Evolutionary conservation across 805 yeast genomes (phyloP), one percentile per base, ranked within the genome.

Genomic region (Saccharomycopsis vini): DNA sequence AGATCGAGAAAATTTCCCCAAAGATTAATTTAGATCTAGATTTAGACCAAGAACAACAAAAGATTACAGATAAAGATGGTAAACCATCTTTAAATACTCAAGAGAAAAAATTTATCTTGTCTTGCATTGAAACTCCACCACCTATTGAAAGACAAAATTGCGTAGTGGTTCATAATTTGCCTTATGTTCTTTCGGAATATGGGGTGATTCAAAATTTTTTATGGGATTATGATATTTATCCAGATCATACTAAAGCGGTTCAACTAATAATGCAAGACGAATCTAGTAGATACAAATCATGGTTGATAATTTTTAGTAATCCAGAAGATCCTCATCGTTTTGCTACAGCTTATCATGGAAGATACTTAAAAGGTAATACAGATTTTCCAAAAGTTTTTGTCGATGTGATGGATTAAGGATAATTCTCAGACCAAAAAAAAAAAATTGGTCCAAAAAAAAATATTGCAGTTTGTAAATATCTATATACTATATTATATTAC

Each of bases 211-310:
- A 35, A 7, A 30, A 37, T 15, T 35, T 43, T 10, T 39, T 49
- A n/a, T 45, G 50, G 50, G 39, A 42, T 13, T 45, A 39, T 18
- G 49, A 42, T 15, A 32, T 48, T 24, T 44, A 39, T 33, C 49
- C 51, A 13, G 43, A 40, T 35, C 33, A 21, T 15, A 12, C 28
- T 18, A 34, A 36, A 15, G 43, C 49, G 12, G 30, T 48, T 13
- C 15, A 31, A 10, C 26, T 44, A 22, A 16, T 47, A 9, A n/a
- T 16, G 15, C 32, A 40, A 16, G 43, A 47, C 23, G 36, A 22
- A 15, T 23, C 6, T n/a, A 15, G 21, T 16, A 10, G 38, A 4
- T 42, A 41, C 26, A 33, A 35, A 12, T 36, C 26, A 6, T 47
- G 47, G 47, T 23, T 43, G 3, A 37, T 47, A 2, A 30, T 36